Evolutionary conservation across 176 grass and related monocot genomes (phyloP).

Genomic region (Phoenix dactylifera): DNA sequence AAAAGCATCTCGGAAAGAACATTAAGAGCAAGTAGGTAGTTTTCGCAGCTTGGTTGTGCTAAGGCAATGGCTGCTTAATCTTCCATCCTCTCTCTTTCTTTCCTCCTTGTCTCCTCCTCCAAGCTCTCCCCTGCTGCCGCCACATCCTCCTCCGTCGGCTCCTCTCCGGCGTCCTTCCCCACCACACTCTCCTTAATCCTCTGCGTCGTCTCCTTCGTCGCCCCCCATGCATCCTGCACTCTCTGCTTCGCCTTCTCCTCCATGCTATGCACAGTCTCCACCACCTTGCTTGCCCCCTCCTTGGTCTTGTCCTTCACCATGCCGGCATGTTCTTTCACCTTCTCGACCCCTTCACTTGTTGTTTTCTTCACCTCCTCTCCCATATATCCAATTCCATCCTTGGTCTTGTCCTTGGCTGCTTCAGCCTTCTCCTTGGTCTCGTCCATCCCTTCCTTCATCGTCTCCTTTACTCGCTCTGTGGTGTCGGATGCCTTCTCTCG

Average conservation of each 20-base stretch:
- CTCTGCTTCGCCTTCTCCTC: slow-evolving; percentile 1
- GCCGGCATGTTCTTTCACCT: background rate
- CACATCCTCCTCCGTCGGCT: too few species aligned
- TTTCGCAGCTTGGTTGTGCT: too few species aligned
- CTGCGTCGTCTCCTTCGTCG: background rate
- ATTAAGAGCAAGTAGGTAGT: too few species aligned
- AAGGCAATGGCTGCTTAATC: too few species aligned
- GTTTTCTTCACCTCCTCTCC: too few species aligned
- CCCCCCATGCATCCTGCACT: background rate
- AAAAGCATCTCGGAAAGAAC: too few species aligned
- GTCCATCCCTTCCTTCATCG: background rate
- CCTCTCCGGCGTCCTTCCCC: background rate
- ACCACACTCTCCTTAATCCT: background rate
- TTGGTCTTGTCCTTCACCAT: background rate
- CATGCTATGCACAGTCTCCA: background rate
- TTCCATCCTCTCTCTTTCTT: too few species aligned
- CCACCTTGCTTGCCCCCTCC: background rate
- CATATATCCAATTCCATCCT: too few species aligned
- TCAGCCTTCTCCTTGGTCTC: background rate
- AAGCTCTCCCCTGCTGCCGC: too few species aligned
- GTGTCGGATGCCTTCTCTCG: background rate
- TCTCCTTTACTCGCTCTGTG: background rate
- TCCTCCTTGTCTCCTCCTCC: too few species aligned
- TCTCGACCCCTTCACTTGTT: background rate
- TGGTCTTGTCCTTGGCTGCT: background rate